These are phyloP conservation scores for Gossypium turneri DNA, from an alignment of 345 rosid species.

Conservation along the genomic window DNA sequence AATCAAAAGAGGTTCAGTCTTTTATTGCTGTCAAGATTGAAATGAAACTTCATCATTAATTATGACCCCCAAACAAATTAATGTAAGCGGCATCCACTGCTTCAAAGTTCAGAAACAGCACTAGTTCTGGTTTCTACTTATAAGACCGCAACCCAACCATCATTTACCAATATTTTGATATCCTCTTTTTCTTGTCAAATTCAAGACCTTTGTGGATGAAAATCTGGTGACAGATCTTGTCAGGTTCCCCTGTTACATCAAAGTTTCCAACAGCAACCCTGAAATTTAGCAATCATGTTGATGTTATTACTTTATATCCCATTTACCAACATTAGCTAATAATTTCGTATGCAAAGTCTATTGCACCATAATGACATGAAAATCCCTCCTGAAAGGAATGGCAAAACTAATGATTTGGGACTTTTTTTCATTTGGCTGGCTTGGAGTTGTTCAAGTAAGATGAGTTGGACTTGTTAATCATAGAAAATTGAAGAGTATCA, in stretches of 20 bases:
- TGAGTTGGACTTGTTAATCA: too few species aligned
- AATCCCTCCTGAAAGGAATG: not conserved
- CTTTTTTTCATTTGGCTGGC: too few species aligned
- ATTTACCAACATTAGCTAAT: not conserved
- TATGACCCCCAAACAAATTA: not conserved
- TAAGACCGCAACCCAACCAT: not conserved
- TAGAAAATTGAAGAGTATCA: too few species aligned
- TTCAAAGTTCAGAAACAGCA: slow-evolving; percentile 6
- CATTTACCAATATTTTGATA: not conserved
- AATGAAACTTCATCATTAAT: not conserved
- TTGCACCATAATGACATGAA: not conserved
- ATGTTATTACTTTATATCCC: not conserved
- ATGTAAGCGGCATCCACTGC: not conserved
- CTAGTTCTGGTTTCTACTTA: not conserved
- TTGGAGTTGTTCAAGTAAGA: too few species aligned
- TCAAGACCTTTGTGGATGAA: not conserved
- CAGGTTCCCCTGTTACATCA: not conserved
- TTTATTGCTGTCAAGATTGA: not conserved
- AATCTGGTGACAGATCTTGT: slow-evolving; percentile 4
- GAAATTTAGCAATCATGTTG: slow-evolving; percentile 6
- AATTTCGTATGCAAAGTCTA: not conserved
- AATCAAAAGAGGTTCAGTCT: not conserved
- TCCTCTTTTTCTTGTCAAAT: not conserved
- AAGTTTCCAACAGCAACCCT: not conserved
- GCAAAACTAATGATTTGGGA: not conserved